These are phyloP conservation scores for Talaromyces borbonicus DNA, from an alignment of 495 filamentous ascomycete species.

Conservation along the genomic window DNA sequence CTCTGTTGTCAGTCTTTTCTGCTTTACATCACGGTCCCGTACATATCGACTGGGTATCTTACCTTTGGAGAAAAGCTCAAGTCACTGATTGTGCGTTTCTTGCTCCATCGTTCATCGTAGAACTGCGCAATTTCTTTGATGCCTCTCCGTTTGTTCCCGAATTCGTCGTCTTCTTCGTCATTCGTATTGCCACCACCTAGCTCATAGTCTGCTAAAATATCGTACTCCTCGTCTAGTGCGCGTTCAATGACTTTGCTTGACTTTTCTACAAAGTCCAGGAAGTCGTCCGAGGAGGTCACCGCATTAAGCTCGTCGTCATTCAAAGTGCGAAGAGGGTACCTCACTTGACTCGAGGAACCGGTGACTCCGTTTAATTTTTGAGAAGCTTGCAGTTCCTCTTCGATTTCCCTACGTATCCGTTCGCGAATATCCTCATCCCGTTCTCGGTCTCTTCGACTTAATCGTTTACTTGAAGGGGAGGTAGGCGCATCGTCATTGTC, in stretches of 20 bases:
- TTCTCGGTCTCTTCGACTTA: constrained; percentile 66
- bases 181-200: constrained; percentile 56
- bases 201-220: constrained; percentile 90
- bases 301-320: constrained; percentile 82
- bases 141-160: constrained; percentile 65
- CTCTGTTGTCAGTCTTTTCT: constrained; percentile 7
- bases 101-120: constrained; percentile 91
- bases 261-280: constrained; percentile 87
- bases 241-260: constrained; percentile 97
- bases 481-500: constrained; percentile 47
- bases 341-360: constrained; percentile 33
- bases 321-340: constrained; percentile 73
- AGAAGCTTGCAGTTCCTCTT: constrained; percentile 73
- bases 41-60: background rate
- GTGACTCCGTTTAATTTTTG: constrained; percentile 41
- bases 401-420: constrained; percentile 78
- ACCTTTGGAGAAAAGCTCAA: constrained; percentile 89
- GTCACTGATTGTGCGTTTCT: constrained; percentile 91
- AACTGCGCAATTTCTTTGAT: constrained; percentile 87
- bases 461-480: constrained; percentile 45
- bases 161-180: constrained; percentile 77
- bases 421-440: constrained; percentile 82
- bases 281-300: constrained; percentile 85
- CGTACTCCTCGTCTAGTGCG: constrained; percentile 86
- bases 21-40: too few relatives aligned